phyloP scores from a whole-genome alignment of 176 grass and related monocot genomes.

The Musa schizocarpa region DNA sequence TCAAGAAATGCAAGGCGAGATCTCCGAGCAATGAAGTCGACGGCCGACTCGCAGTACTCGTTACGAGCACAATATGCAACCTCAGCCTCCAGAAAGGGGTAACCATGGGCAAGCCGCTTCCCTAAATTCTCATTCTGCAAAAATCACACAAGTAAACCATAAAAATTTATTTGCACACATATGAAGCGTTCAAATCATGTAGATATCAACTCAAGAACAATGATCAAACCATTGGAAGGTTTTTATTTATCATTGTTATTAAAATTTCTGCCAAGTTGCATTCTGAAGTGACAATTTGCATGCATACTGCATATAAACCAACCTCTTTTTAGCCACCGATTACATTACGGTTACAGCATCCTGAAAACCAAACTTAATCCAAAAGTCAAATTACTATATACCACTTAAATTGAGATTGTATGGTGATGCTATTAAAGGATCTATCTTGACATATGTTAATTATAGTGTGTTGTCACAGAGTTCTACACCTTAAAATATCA shows the following conservation, averaged over 20 bases:
- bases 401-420: background rate
- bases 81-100: conserved; percentile 89
- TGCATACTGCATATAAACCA: too few species aligned
- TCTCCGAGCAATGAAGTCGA: conserved; percentile 82
- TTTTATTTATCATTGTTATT: background rate
- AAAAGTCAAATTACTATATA: background rate
- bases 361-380: background rate
- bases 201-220: background rate
- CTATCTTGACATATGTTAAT: background rate
- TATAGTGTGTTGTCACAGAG: background rate
- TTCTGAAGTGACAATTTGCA: too few species aligned
- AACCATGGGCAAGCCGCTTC: conserved; percentile 75
- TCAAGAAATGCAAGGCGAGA: conserved; percentile 85
- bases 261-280: too few species aligned
- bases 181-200: background rate
- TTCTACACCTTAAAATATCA: too few species aligned
- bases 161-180: background rate
- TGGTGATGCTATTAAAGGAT: too few species aligned
- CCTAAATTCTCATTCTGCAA: conserved; percentile 75
- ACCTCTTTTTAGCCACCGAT: too few species aligned
- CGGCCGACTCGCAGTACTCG: conserved; percentile 77
- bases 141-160: background rate
- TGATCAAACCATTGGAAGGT: background rate
- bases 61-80: conserved; percentile 89
- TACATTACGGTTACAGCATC: background rate